A percentile compares a stretch with the other conserved stretches of the same genome.
These are phyloP conservation scores for Amphirosellinia nigrospora DNA, from an alignment of 495 filamentous ascomycete genomes.

Conservation along the genomic window DNA sequence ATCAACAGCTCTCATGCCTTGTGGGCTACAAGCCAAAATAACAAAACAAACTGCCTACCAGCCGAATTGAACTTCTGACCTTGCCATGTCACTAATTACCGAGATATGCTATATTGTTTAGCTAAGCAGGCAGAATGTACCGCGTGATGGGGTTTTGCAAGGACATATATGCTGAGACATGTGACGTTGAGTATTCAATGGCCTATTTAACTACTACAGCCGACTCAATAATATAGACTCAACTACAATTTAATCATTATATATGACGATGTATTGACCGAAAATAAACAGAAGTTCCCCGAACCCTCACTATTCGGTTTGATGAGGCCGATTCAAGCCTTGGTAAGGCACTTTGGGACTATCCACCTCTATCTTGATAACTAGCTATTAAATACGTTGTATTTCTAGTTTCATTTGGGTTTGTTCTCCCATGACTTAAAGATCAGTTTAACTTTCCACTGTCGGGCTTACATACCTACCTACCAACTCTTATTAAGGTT, in stretches of 20 bases:
- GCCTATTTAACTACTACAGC: no score
- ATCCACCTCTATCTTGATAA: neutral
- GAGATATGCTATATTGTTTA: slow-evolving; percentile 25
- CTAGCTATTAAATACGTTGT: neutral
- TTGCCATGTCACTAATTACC: slow-evolving; percentile 17
- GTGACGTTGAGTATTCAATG: no score
- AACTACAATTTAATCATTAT: no score
- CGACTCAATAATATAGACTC: no score
- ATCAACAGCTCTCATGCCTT: neutral
- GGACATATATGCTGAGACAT: no score
- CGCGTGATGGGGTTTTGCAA: neutral
- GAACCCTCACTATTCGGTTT: neutral
- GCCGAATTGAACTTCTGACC: slow-evolving; percentile 17
- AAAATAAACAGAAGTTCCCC: no score
- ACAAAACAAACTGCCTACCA: neutral
- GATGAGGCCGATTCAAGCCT: neutral
- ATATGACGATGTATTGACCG: no score
- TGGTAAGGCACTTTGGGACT: no score
- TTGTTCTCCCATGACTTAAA: neutral
- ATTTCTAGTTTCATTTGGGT: neutral
- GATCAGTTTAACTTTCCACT: neutral
- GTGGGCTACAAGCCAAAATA: neutral
- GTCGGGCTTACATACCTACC: neutral
- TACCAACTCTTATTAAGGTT: no score
- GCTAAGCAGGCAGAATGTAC: slow-evolving; percentile 20